Percentiles rank a stretch among this genome's conserved stretches.
phyloP scores from a whole-genome alignment of 345 rosid genomes.

The Camelina laxa region DNA sequence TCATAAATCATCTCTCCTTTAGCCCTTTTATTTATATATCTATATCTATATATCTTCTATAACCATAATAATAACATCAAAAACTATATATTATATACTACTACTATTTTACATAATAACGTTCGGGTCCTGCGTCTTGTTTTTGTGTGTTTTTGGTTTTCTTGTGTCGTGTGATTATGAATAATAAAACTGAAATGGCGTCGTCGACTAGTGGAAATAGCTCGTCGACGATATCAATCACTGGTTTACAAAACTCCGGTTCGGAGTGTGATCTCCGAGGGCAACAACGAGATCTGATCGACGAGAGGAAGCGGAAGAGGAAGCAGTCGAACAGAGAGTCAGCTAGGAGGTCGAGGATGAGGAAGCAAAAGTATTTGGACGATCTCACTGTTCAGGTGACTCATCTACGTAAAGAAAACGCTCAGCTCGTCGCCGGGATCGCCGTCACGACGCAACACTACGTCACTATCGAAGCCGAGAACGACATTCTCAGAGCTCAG shows the following conservation, averaged over 20 bases:
- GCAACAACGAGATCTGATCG: slow-evolving; percentile 44
- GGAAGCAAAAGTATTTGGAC: slow-evolving; percentile 75
- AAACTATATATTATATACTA: neutral
- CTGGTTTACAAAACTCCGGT: slow-evolving; percentile 52
- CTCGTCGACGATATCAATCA: slow-evolving; percentile 39
- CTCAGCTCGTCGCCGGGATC: slow-evolving; percentile 54
- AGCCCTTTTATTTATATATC: slow-evolving; percentile 6
- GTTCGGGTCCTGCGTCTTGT: slow-evolving; percentile 34
- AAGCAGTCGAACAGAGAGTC: slow-evolving; percentile 87
- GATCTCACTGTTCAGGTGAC: slow-evolving; percentile 56
- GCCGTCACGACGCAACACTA: slow-evolving; percentile 57
- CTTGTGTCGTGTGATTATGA: slow-evolving; percentile 6
- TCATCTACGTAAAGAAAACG: slow-evolving; percentile 54
- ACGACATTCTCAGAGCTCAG: slow-evolving; percentile 77
- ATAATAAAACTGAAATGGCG: slow-evolving; percentile 58
- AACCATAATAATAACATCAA: neutral
- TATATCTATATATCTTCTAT: slow-evolving; percentile 10
- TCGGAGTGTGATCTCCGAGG: slow-evolving; percentile 62
- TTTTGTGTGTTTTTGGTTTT: neutral
- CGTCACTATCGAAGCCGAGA: slow-evolving; percentile 62
- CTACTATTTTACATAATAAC: neutral
- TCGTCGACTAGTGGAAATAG: slow-evolving; percentile 47
- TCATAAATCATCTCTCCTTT: slow-evolving; percentile 55
- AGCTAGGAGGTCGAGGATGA: slow-evolving; percentile 85
- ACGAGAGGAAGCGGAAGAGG: slow-evolving; percentile 75